Conservation (phyloP, 306 rosid species). For the Cucumis hystrix region DNA sequence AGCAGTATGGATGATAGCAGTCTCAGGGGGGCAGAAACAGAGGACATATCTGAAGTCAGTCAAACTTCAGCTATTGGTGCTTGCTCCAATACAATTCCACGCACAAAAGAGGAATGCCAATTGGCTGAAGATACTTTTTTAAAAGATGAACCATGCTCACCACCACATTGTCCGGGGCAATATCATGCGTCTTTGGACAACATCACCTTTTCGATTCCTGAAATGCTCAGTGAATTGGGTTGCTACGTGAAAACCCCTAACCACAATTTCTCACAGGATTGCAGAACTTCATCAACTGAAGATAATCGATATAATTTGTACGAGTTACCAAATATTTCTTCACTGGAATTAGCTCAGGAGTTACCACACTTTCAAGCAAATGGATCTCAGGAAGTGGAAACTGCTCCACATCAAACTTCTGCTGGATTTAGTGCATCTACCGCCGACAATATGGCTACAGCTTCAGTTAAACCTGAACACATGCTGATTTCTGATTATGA, state of each 20-base stretch:
- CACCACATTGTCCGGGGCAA: constrained; percentile 61
- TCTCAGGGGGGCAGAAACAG: constrained; percentile 47
- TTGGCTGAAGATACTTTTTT: constrained; percentile 32
- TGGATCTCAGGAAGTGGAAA: constrained; percentile 29
- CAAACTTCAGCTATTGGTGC: constrained; percentile 60
- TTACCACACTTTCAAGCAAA: constrained; percentile 32
- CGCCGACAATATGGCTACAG: constrained; percentile 21
- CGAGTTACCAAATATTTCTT: constrained; percentile 37
- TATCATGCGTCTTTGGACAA: constrained; percentile 57
- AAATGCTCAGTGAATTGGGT: constrained; percentile 37
- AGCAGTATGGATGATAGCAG: constrained; percentile 54
- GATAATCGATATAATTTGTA: constrained; percentile 34
- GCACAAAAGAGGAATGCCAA: constrained; percentile 34
- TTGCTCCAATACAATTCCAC: constrained; percentile 27
- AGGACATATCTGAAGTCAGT: constrained; percentile 80
- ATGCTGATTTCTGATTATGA: constrained; percentile 72
- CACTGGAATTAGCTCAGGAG: constrained; percentile 42
- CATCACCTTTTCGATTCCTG: constrained; percentile 39
- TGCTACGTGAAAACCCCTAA: constrained; percentile 36
- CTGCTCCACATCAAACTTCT: constrained; percentile 38
- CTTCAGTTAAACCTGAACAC: constrained; percentile 32
- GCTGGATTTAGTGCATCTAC: constrained; percentile 26
- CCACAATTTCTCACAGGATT: constrained; percentile 43
- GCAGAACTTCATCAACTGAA: constrained; percentile 27
- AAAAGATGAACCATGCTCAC: constrained; percentile 35